These are phyloP conservation scores for Pythium chondricola DNA, from an alignment of 352 stramenopile species.

Conservation along the genomic window DNA sequence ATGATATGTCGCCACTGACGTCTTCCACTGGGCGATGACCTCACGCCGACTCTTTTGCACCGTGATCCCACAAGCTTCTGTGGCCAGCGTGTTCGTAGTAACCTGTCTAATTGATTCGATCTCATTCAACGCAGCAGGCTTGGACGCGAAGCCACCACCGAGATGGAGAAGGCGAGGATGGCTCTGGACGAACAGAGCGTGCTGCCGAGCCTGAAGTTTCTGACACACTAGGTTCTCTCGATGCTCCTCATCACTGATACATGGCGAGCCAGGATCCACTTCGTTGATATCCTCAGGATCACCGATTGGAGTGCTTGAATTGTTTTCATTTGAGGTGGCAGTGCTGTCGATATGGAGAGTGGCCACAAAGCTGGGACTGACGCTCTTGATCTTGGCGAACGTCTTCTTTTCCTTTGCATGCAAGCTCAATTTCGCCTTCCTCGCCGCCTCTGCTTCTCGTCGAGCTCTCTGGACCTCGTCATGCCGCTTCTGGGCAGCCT, in stretches of 20 bases:
- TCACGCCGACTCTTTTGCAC: constrained; percentile 7
- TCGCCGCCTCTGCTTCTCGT: background rate
- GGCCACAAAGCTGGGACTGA: constrained; percentile 13
- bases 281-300: too few relatives aligned
- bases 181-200: constrained; percentile 12
- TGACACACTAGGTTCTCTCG: background rate
- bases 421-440: background rate
- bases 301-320: too few relatives aligned
- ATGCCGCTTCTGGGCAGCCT: background rate
- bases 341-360: constrained; percentile 4
- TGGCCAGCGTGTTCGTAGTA: too few relatives aligned
- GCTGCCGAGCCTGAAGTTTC: constrained; percentile 4
- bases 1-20: background rate
- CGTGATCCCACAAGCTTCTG: too few relatives aligned
- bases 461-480: constrained; percentile 1
- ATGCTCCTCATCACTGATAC: background rate
- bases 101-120: too few relatives aligned
- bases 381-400: constrained; percentile 10
- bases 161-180: constrained; percentile 5
- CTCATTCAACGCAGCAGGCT: background rate
- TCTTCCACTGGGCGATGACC: constrained; percentile 10
- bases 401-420: constrained; percentile 7
- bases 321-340: too few relatives aligned
- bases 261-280: background rate
- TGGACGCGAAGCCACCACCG: constrained; percentile 19